Evolutionary conservation across 2,329 filamentous ascomycete genomes (phyloP), one percentile per base, ranked within the genome.

Genomic region (Magnaporthiopsis incrustans): DNA sequence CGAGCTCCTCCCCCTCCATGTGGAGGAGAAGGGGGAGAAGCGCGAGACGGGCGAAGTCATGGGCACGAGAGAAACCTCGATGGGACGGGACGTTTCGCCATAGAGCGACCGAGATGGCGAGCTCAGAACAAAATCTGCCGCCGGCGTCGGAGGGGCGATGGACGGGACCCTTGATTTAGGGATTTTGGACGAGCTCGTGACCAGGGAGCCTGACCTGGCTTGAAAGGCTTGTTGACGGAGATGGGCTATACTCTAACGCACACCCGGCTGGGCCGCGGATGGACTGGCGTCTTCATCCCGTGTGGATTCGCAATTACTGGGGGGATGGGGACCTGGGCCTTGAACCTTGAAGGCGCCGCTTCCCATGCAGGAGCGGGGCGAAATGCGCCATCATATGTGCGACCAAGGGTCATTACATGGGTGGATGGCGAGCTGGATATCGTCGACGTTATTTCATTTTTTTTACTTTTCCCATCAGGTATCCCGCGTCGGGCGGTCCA

Each of bases 11-110:
- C 58, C 58, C 32, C 79, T 75, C 79, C 81, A 83, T 12, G 22
- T 53, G 44, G 44, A 22, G 6, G 44, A 53, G 44, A 53, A 53
- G 4, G 80, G 75, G 50, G 79, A 76, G 72, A 83, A 82, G 67
- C 76, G 76, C 65, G 78, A 75, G 61, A 74, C 72, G 4, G 80
- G 76, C 66, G 76, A 78, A 61, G 81, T 80, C 81, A 83, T 83
- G 69, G 69, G 59, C 57, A 58, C 44, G 44, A 53, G 44, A n/a
- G 44, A n/a, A 53, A 2, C n/a, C 44, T 10, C 22, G 44, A n/a
- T 22, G 22, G 27, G 44, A 10, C 44, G 44, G 44, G 44, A 22
- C 22, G 44, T n/a, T 4, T 18, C 44, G 44, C n/a, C 44, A 53
- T 53, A 18, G 44, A 53, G n/a, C 44, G 22, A 53, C 3, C 38